Evolutionary conservation across 2,329 filamentous ascomycete genomes (phyloP), one percentile per base, ranked within the genome.

Genomic region (Esteya vermicola): DNA sequence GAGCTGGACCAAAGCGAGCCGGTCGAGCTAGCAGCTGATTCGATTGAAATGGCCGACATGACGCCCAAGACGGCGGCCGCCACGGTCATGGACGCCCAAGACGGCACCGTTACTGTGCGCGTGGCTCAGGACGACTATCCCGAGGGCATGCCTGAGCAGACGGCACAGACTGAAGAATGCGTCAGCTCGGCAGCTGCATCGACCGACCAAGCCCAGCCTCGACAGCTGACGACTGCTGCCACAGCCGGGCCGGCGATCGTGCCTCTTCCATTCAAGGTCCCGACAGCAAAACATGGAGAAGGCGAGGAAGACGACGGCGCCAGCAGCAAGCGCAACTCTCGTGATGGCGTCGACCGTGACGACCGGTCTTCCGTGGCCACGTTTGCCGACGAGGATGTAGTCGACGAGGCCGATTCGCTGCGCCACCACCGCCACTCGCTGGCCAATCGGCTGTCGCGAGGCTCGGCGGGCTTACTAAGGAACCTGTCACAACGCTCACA

Each of bases 341-440:
- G n/a, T n/a, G n/a, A n/a, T n/a, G n/a, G n/a, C n/a, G n/a, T n/a
- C n/a, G n/a, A n/a, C n/a, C n/a, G n/a, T 14, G 67, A 70, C 18
- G 68, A 72, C 43, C 60, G 67, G 22, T 85, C 79, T 3, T 83
- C 82, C 2, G 65, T 83, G 18, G 83, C 79, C 4, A 81, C 81
- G 0, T 69, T 80, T 50, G 78, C 79, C 14, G 78, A 81, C 42
- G 62, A 67, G 25, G 68, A 77, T 22, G 67, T n/a, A n/a, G n/a
- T 67, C 10, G 67, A 68, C n/a, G 51, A 16, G n/a, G 57, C 10
- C 44, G 39, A 33, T 53, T 46, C 35, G 48, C 40, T 36, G 47
- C 33, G 42, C 3, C 28, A 8, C 13, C 32, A 54, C 39, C 56
- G 58, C 19, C 51, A 52, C 13, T 65, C 67, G 4, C 46, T 67